Conservation (phyloP, 495 filamentous ascomycete species). For the Hypoxylon subgilvum region DNA sequence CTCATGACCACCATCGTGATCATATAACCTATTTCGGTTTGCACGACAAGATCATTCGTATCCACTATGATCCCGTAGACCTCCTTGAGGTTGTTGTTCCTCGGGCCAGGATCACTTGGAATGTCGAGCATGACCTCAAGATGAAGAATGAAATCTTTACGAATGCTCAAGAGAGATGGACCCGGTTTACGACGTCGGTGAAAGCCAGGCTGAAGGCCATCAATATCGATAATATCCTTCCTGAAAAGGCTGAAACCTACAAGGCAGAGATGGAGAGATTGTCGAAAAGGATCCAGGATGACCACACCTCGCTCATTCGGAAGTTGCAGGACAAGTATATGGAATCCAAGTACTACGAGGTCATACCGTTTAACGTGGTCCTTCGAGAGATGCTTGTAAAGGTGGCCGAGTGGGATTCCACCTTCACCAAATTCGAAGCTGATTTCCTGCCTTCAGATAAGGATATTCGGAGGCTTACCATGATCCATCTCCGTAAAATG, state of each 20-base stretch:
- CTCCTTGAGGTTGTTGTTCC: slow-evolving; percentile 96
- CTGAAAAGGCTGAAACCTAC: slow-evolving; percentile 81
- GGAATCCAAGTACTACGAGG: slow-evolving; percentile 92
- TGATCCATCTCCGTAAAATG: slow-evolving; percentile 90
- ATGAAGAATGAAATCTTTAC: slow-evolving; percentile 90
- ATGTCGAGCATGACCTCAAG: slow-evolving; percentile 88
- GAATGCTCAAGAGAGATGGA: slow-evolving; percentile 78
- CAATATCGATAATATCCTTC: slow-evolving; percentile 85
- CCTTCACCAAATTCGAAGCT: slow-evolving; percentile 86
- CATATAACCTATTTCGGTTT: slow-evolving; percentile 92
- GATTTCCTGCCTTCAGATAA: slow-evolving; percentile 97
- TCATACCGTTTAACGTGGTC: slow-evolving; percentile 88
- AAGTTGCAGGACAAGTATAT: slow-evolving; percentile 90
- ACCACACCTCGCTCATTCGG: slow-evolving; percentile 71
- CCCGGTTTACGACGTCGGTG: slow-evolving; percentile 85
- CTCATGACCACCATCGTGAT: slow-evolving; percentile 90
- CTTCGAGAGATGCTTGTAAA: slow-evolving; percentile 89
- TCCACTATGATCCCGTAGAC: slow-evolving; percentile 91
- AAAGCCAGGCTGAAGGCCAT: slow-evolving; percentile 83
- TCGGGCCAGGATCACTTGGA: slow-evolving; percentile 88
- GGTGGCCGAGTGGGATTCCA: slow-evolving; percentile 89
- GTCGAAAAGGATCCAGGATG: slow-evolving; percentile 75
- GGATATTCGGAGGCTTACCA: slow-evolving; percentile 89
- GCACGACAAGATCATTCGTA: slow-evolving; percentile 78
- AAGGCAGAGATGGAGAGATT: slow-evolving; percentile 79